These are phyloP conservation scores for Tylopilus intermedius DNA, from an alignment of 768 basidiomycete genomes.

Conservation along the genomic window DNA sequence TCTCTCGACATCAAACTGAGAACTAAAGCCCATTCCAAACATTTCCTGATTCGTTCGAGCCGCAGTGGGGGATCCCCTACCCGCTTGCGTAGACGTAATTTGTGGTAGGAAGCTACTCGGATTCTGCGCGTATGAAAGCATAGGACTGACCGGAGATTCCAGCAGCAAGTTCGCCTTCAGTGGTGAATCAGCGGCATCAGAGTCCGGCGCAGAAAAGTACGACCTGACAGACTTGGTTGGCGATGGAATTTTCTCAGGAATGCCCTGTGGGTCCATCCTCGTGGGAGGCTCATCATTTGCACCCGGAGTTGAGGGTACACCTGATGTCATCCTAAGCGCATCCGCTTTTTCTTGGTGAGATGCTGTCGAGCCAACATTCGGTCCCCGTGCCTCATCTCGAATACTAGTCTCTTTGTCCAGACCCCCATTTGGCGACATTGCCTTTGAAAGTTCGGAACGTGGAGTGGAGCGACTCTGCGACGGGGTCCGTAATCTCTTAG, in stretches of 20 bases:
- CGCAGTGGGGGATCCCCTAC: slow-evolving; percentile 11
- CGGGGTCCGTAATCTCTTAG: slow-evolving; percentile 18
- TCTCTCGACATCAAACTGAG: slow-evolving; percentile 56
- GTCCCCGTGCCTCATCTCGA: slow-evolving; percentile 4
- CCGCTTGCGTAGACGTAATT: slow-evolving; percentile 34
- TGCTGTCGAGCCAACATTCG: neutral
- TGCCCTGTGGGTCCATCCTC: neutral
- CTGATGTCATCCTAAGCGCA: neutral
- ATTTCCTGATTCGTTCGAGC: slow-evolving; percentile 23
- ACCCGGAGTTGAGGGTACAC: slow-evolving; percentile 1
- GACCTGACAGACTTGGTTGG: slow-evolving; percentile 33
- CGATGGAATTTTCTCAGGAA: slow-evolving; percentile 20
- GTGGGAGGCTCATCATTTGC: slow-evolving; percentile 1
- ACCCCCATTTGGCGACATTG: slow-evolving; percentile 9
- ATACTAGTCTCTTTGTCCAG: slow-evolving; percentile 1
- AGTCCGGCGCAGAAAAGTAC: slow-evolving; percentile 36
- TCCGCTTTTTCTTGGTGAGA: neutral
- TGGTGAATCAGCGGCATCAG: slow-evolving; percentile 26
- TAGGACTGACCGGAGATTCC: slow-evolving; percentile 32
- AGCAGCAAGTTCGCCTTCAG: slow-evolving; percentile 23
- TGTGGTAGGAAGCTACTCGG: slow-evolving; percentile 34
- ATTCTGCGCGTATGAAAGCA: slow-evolving; percentile 35
- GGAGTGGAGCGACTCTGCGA: slow-evolving; percentile 2
- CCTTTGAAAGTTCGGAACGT: neutral
- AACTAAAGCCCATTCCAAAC: slow-evolving; percentile 45